These are phyloP conservation scores for Penicillium alfredii DNA, from an alignment of 495 filamentous ascomycete genomes.

Conservation along the genomic window DNA sequence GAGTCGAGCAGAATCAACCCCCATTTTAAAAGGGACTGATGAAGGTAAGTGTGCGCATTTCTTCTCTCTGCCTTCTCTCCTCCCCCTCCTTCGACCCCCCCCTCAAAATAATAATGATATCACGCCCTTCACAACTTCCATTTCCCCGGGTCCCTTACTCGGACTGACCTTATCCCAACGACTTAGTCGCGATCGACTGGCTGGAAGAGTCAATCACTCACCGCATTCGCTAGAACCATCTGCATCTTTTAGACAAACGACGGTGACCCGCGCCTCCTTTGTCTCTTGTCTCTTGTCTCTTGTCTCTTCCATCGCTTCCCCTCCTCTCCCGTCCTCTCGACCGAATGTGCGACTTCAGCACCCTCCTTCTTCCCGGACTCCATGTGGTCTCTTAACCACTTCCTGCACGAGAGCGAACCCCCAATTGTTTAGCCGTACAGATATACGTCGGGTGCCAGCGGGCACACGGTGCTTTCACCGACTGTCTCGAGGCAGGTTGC, in stretches of 20 bases:
- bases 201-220: slow-evolving; percentile 17
- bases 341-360: slow-evolving; percentile 31
- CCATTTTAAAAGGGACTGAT: slow-evolving; percentile 28
- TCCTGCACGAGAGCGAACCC: slow-evolving; percentile 30
- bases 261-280: slow-evolving; percentile 26
- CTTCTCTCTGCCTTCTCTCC: slow-evolving; percentile 2
- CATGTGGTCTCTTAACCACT: slow-evolving; percentile 42
- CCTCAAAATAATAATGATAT: slow-evolving; percentile 22
- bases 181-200: slow-evolving; percentile 11
- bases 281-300: slow-evolving; percentile 17
- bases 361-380: slow-evolving; percentile 29
- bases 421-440: slow-evolving; percentile 35
- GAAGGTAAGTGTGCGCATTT: slow-evolving; percentile 23
- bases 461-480: slow-evolving; percentile 5
- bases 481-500: slow-evolving; percentile 18
- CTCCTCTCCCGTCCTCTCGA: slow-evolving; percentile 25
- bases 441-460: slow-evolving; percentile 20
- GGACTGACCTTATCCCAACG: slow-evolving; percentile 14
- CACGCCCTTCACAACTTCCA: slow-evolving; percentile 10
- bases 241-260: slow-evolving; percentile 23
- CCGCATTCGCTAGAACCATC: slow-evolving; percentile 14
- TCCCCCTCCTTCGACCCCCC: slow-evolving; percentile 6
- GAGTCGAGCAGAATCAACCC: slow-evolving; percentile 5
- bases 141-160: slow-evolving; percentile 6
- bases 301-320: slow-evolving; percentile 21